Evolutionary conservation across 495 filamentous ascomycete species (phyloP).

Genomic region (Tuber umbilicatum): DNA sequence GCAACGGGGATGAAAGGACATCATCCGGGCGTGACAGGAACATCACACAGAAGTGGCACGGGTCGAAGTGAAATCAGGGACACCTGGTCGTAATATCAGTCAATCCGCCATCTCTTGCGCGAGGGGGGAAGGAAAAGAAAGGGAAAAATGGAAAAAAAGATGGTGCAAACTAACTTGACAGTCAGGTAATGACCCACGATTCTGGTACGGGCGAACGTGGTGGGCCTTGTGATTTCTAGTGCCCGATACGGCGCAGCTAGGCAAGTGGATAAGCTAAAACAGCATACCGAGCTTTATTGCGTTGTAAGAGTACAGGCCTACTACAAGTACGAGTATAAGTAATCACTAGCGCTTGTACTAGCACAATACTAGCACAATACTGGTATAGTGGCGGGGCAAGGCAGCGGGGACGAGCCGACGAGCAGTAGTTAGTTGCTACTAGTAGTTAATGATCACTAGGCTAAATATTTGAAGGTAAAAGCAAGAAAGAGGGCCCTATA

Average conservation of each 20-base stretch:
- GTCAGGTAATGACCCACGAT: slow-evolving; percentile 20
- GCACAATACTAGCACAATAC: background rate
- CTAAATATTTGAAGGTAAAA: background rate
- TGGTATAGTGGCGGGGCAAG: background rate
- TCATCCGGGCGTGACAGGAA: background rate
- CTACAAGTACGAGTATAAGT: no score
- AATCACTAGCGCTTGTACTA: background rate
- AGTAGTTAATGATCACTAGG: background rate
- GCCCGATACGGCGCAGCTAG: background rate
- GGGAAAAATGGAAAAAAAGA: slow-evolving; percentile 6
- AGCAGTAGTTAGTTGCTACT: no score
- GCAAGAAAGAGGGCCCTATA: background rate
- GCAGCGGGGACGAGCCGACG: no score
- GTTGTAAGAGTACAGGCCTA: no score
- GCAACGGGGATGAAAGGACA: background rate
- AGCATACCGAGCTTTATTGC: background rate
- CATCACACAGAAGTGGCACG: slow-evolving; percentile 6
- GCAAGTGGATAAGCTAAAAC: background rate
- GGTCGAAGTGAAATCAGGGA: slow-evolving; percentile 3
- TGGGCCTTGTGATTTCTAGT: background rate
- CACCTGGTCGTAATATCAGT: background rate
- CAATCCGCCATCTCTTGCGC: no score
- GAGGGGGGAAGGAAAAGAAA: background rate
- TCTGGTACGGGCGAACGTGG: slow-evolving; percentile 9
- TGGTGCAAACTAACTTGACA: background rate